Evolutionary conservation across 805 yeast genomes (phyloP).

Genomic region (Pichia gijzeniarum): DNA sequence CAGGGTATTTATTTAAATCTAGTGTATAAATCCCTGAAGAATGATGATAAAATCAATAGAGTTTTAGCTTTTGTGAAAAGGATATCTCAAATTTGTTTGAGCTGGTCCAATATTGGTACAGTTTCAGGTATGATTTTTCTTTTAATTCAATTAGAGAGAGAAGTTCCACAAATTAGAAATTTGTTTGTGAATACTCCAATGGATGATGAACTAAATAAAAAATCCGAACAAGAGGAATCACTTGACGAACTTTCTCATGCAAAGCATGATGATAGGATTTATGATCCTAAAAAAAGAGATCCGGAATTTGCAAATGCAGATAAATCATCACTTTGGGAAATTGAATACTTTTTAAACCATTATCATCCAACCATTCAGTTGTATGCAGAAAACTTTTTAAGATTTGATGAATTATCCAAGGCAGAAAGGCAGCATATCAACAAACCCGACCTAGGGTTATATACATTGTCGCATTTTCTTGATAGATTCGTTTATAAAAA

Average conservation of each 20-base stretch:
- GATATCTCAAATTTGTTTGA: constrained; percentile 73
- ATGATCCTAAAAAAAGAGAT: constrained; percentile 87
- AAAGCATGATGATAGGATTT: constrained; percentile 26
- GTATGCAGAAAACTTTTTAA: constrained; percentile 63
- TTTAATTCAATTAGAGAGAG: constrained; percentile 59
- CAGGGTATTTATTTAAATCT: constrained; percentile 88
- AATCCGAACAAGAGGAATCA: constrained; percentile 33
- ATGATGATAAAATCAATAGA: constrained; percentile 56
- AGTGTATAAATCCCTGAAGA: constrained; percentile 74
- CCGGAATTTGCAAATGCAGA: constrained; percentile 89
- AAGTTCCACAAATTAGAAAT: constrained; percentile 60
- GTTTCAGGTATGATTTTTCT: constrained; percentile 76
- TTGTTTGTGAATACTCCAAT: constrained; percentile 49
- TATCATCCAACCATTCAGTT: constrained; percentile 88
- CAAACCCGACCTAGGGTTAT: constrained; percentile 88
- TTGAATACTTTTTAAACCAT: constrained; percentile 64
- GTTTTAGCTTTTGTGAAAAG: constrained; percentile 88
- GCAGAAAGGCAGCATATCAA: constrained; percentile 26
- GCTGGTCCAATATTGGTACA: constrained; percentile 86
- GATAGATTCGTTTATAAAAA: constrained; percentile 94
- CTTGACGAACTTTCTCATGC: constrained; percentile 28
- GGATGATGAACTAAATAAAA: constrained; percentile 44
- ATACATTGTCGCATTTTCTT: constrained; percentile 81
- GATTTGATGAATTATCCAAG: constrained; percentile 31
- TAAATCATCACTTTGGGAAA: constrained; percentile 80